A percentile compares a stretch with the other conserved stretches of the same genome.
Evolutionary conservation across 2,329 filamentous ascomycete species (phyloP).

Genomic region (Neopestalotiopsis clavispora): DNA sequence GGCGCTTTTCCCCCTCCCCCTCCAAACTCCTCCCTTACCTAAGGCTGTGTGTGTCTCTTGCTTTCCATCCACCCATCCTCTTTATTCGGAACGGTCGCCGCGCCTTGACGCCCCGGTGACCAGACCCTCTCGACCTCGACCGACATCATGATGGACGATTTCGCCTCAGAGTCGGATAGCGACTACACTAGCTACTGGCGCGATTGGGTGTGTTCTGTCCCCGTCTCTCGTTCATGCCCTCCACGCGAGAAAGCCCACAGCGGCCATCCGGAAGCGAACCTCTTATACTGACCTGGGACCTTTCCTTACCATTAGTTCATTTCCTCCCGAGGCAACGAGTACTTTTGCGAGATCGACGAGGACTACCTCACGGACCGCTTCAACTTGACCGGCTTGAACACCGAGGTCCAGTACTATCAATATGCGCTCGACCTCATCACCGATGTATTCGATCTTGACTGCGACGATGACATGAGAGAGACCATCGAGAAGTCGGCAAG

Average conservation of each 20-base stretch:
- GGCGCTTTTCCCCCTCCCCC: background rate
- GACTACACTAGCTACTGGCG: slow-evolving; percentile 99
- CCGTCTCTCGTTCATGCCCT: slow-evolving; percentile 5
- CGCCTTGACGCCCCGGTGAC: slow-evolving; percentile 2
- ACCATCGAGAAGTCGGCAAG: slow-evolving; percentile 96
- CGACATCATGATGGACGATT: slow-evolving; percentile 81
- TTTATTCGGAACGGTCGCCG: background rate
- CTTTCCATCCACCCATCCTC: background rate
- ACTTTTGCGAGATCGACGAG: slow-evolving; percentile 99
- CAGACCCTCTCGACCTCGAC: slow-evolving; percentile 13
- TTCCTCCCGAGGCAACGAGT: slow-evolving; percentile 95
- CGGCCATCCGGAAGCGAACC: background rate
- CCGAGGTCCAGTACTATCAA: slow-evolving; percentile 98
- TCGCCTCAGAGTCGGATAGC: slow-evolving; percentile 95
- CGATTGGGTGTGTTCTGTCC: slow-evolving; percentile 83
- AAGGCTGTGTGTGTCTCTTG: too few relatives aligned
- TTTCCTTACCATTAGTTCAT: slow-evolving; percentile 72
- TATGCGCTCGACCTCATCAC: slow-evolving; percentile 97
- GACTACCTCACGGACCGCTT: slow-evolving; percentile 98
- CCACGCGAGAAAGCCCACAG: too few relatives aligned
- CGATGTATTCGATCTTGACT: slow-evolving; percentile 97
- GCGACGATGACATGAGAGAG: slow-evolving; percentile 97
- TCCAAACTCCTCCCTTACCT: background rate
- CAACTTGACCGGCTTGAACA: slow-evolving; percentile 96
- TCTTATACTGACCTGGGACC: slow-evolving; percentile 24